Evolutionary conservation across 2,329 filamentous ascomycete genomes (phyloP).

Genomic region (Fonsecaea multimorphosa): DNA sequence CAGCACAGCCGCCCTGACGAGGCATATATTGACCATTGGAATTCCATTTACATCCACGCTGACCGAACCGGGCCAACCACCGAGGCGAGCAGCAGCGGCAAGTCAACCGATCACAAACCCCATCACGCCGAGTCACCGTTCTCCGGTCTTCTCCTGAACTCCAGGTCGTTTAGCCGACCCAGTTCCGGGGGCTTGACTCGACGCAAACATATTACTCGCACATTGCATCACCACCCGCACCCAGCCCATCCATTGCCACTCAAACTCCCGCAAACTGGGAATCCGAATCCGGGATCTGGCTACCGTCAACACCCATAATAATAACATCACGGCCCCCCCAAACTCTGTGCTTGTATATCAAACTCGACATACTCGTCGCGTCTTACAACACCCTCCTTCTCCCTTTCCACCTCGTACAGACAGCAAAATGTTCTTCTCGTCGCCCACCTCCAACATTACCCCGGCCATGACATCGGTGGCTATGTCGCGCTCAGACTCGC

Average conservation of each 20-base stretch:
- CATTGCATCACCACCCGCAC: conserved; percentile 36
- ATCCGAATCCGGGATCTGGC: conserved; percentile 27
- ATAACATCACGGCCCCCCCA: conserved; percentile 18
- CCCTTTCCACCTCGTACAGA: conserved; percentile 9
- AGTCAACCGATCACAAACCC: conserved; percentile 25
- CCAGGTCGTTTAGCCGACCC: conserved; percentile 20
- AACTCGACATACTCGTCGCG: conserved; percentile 25
- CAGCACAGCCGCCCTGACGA: conserved; percentile 17
- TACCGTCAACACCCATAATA: conserved; percentile 26
- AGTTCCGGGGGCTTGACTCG: conserved; percentile 8
- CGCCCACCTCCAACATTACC: conserved; percentile 38
- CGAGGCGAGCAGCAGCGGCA: conserved; percentile 18
- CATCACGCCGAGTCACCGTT: conserved; percentile 30
- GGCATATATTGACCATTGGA: conserved; percentile 23
- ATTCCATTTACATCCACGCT: conserved; percentile 12
- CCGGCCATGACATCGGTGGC: conserved; percentile 38
- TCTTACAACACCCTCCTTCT: neutral
- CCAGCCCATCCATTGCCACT: conserved; percentile 16
- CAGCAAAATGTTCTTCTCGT: conserved; percentile 39
- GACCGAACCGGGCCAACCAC: conserved; percentile 10
- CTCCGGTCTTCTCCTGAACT: conserved; percentile 10
- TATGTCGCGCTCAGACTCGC: conserved; percentile 41
- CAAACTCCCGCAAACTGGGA: conserved; percentile 22
- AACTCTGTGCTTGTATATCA: conserved; percentile 12
- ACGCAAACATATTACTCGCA: conserved; percentile 12